These are phyloP conservation scores for Litchi chinensis DNA, from an alignment of 345 rosid genomes.

Conservation along the genomic window DNA sequence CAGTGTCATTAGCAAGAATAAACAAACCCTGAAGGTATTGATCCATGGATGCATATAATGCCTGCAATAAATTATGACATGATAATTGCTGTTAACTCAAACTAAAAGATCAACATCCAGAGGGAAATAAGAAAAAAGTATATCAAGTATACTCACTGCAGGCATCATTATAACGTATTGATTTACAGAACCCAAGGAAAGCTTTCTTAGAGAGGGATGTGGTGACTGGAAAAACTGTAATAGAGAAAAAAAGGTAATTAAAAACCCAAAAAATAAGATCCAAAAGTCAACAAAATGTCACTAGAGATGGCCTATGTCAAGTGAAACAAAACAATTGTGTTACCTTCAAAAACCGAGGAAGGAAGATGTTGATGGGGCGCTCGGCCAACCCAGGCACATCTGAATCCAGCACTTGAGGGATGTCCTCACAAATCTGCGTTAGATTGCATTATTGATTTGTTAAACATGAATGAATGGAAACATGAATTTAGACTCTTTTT, in stretches of 20 bases:
- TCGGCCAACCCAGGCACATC: conserved; percentile 89
- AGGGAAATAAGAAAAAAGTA: background rate
- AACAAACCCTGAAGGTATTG: conserved; percentile 88
- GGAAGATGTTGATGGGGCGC: conserved; percentile 77
- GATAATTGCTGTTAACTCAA: conserved; percentile 3
- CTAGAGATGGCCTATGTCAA: background rate
- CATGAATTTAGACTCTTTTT: background rate
- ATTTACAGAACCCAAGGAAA: conserved; percentile 84
- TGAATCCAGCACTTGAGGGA: conserved; percentile 83
- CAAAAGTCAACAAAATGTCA: background rate
- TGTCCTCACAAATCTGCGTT: conserved; percentile 89
- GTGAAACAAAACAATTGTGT: conserved; percentile 11
- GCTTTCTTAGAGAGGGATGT: conserved; percentile 78
- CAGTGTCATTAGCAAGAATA: conserved; percentile 77
- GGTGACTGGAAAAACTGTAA: conserved; percentile 93
- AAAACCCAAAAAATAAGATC: background rate
- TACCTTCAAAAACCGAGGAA: conserved; percentile 87
- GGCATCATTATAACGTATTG: conserved; percentile 94
- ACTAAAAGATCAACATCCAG: conserved; percentile 6
- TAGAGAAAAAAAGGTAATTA: conserved; percentile 18
- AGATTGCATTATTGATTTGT: conserved; percentile 8
- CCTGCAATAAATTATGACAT: conserved; percentile 45
- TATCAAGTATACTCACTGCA: conserved; percentile 61
- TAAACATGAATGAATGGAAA: background rate
- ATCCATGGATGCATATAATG: conserved; percentile 67